A percentile compares a stretch with the other conserved stretches of the same genome.
Evolutionary conservation across 352 stramenopile genomes (phyloP).

Genomic region (Phytophthora uliginosa): DNA sequence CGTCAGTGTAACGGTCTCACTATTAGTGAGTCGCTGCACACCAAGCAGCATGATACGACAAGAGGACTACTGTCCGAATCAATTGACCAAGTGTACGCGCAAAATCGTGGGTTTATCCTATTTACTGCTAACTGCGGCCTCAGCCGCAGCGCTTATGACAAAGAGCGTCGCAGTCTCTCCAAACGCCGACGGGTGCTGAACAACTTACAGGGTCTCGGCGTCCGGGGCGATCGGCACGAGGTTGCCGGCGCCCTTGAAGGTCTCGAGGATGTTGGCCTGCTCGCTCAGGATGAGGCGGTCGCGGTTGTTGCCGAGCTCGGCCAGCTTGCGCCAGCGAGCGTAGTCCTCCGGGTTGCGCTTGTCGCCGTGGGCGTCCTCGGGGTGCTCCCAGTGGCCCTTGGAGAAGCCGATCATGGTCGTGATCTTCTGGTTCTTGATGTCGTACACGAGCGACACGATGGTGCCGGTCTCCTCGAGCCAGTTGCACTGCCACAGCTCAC

Average conservation of each 20-base stretch:
- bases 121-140: slow-evolving; percentile 30
- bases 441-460: slow-evolving; percentile 62
- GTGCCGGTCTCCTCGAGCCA: slow-evolving; percentile 71
- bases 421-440: slow-evolving; percentile 61
- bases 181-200: slow-evolving; percentile 4
- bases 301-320: slow-evolving; percentile 52
- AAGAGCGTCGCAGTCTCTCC: slow-evolving; percentile 1
- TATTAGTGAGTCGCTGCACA: background rate
- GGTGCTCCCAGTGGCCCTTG: slow-evolving; percentile 67
- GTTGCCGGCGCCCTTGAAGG: slow-evolving; percentile 47
- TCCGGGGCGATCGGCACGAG: slow-evolving; percentile 58
- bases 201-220: slow-evolving; percentile 52
- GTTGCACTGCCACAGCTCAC: slow-evolving; percentile 73
- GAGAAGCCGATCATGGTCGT: slow-evolving; percentile 67
- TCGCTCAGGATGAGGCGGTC: slow-evolving; percentile 64
- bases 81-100: slow-evolving; percentile 10
- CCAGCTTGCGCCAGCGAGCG: slow-evolving; percentile 62
- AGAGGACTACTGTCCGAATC: too few species aligned
- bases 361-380: slow-evolving; percentile 56
- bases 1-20: slow-evolving; percentile 19
- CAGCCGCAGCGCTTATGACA: slow-evolving; percentile 21
- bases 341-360: slow-evolving; percentile 69
- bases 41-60: slow-evolving; percentile 9
- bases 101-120: slow-evolving; percentile 32
- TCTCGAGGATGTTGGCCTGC: slow-evolving; percentile 60